Conservation (phyloP, 2,329 filamentous ascomycete species). For the Periconia sp. region DNA sequence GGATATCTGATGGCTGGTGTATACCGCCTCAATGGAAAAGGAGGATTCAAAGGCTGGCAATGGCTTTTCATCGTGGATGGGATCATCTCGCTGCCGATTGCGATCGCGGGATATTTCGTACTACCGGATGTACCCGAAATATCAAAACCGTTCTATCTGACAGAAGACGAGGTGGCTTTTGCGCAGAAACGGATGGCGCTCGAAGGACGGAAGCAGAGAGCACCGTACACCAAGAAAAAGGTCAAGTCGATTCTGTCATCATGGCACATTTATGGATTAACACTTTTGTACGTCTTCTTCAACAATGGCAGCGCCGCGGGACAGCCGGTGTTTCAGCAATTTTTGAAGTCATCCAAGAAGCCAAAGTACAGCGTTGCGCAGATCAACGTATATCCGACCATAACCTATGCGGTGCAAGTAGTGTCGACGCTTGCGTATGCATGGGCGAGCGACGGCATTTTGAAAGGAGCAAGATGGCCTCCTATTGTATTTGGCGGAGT, state of each 20-base stretch:
- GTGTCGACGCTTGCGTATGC: conserved; percentile 64
- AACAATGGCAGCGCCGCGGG: conserved; percentile 59
- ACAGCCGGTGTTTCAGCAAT: conserved; percentile 60
- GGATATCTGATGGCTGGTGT: conserved; percentile 60
- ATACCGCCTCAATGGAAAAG: conserved; percentile 51
- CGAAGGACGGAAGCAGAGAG: conserved; percentile 49
- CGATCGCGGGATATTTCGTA: conserved; percentile 52
- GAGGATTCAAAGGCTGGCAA: conserved; percentile 57
- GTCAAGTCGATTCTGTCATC: conserved; percentile 62
- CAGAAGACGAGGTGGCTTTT: too few species aligned
- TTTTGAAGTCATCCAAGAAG: conserved; percentile 44
- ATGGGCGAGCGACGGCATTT: conserved; percentile 65
- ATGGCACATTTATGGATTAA: conserved; percentile 66
- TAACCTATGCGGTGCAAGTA: conserved; percentile 56
- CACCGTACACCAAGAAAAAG: conserved; percentile 54
- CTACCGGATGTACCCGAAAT: too few species aligned
- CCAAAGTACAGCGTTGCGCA: conserved; percentile 53
- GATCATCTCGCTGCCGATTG: conserved; percentile 56
- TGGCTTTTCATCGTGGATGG: conserved; percentile 59
- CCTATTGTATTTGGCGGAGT: conserved; percentile 61
- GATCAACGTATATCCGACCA: conserved; percentile 59
- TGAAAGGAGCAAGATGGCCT: conserved; percentile 64
- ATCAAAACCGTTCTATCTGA: too few species aligned
- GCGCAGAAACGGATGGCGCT: conserved; percentile 54
- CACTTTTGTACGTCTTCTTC: conserved; percentile 62